phyloP scores from a whole-genome alignment of 2,329 filamentous ascomycete genomes.

The Fusarium sp. region DNA sequence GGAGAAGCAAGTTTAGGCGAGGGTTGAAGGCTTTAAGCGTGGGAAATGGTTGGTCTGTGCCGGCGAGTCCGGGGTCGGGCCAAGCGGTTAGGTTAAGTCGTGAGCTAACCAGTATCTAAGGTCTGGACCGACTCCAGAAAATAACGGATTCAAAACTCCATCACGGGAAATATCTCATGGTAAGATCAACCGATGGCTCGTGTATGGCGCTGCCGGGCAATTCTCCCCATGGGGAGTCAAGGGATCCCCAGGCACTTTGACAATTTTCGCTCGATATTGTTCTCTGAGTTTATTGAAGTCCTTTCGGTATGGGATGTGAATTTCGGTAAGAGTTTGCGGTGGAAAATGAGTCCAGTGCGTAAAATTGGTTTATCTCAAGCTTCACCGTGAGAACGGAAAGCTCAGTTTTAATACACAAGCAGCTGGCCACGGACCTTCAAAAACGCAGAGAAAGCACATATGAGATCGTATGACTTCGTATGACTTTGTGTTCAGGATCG shows the following conservation, averaged over 20 bases:
- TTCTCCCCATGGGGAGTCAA: not conserved
- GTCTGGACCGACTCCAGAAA: slow-evolving; percentile 4
- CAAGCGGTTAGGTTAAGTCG: slow-evolving; percentile 1
- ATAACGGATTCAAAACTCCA: slow-evolving; percentile 12
- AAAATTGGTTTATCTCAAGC: not conserved
- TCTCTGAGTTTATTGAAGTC: not conserved
- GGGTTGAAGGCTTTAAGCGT: slow-evolving; percentile 5
- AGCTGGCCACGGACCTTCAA: not conserved
- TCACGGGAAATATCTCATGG: slow-evolving; percentile 14
- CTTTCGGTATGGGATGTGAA: not conserved
- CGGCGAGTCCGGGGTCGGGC: slow-evolving; percentile 23
- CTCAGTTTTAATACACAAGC: not conserved
- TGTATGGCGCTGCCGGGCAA: not conserved
- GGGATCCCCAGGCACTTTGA: not conserved
- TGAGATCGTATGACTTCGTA: not conserved
- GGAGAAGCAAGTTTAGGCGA: slow-evolving; percentile 29
- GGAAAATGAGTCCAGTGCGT: not conserved
- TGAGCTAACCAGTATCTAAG: slow-evolving; percentile 10
- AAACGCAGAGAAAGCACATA: not conserved
- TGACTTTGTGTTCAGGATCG: not conserved
- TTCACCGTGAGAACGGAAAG: not conserved
- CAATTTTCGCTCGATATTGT: not conserved
- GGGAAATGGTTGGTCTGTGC: slow-evolving; percentile 28
- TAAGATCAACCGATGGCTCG: slow-evolving; percentile 27
- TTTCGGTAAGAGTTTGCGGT: not conserved